A percentile compares a stretch with the other conserved stretches of the same genome.
These are phyloP conservation scores for Tetrapyrgos nigripes DNA, from an alignment of 1,284 basidiomycete genomes.

Conservation along the genomic window DNA sequence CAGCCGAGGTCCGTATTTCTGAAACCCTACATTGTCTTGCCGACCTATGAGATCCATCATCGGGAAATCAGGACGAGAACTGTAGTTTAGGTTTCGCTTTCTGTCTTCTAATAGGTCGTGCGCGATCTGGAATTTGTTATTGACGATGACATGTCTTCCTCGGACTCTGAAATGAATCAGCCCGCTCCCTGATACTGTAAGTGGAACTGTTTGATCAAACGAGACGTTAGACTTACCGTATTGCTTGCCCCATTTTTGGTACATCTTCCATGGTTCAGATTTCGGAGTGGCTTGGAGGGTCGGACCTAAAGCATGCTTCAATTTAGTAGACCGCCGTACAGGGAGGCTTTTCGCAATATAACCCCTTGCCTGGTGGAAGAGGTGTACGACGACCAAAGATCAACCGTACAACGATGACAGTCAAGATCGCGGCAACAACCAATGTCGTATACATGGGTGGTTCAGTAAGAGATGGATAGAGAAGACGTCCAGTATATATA, in stretches of 20 bases:
- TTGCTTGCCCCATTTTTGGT: neutral
- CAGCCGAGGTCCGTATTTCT: neutral
- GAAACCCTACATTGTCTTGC: constrained; percentile 6
- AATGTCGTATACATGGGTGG: no score
- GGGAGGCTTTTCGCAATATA: neutral
- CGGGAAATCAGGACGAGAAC: constrained; percentile 2
- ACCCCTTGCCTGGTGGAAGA: neutral
- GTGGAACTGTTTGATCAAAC: no score
- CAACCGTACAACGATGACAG: neutral
- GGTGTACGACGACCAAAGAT: neutral
- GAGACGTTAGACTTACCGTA: neutral
- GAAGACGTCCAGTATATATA: neutral
- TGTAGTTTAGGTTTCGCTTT: neutral
- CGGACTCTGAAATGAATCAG: no score
- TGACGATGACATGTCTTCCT: no score
- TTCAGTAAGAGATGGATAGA: no score
- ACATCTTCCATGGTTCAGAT: neutral
- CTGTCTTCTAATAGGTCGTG: neutral
- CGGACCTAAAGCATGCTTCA: neutral
- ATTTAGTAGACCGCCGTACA: neutral
- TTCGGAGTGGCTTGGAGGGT: neutral
- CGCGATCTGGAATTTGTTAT: neutral
- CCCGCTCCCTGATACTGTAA: no score
- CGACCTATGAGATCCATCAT: constrained; percentile 4
- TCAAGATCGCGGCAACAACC: no score